Conservation (phyloP, 352 stramenopile species). For the Nannochloropsis limnetica region DNA sequence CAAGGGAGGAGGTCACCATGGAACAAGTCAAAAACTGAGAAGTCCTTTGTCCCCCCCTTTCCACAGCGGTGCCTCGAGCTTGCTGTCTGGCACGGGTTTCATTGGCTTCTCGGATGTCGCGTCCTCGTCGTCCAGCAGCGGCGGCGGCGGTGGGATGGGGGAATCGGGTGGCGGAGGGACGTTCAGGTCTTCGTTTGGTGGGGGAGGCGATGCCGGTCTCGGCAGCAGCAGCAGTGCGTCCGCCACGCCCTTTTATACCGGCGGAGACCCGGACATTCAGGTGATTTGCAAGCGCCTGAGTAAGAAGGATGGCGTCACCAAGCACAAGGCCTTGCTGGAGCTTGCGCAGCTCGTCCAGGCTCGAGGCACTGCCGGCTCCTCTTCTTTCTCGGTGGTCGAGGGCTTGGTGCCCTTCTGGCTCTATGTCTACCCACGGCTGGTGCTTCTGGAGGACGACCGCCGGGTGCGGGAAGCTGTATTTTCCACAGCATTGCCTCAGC, state of each 20-base stretch:
- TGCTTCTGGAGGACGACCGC: not conserved
- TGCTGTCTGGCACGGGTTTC: not conserved
- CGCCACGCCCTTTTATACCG: slow-evolving; percentile 4
- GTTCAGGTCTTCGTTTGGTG: not conserved
- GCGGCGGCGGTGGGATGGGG: not conserved
- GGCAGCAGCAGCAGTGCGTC: not conserved
- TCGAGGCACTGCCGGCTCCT: not conserved
- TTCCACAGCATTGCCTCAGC: not conserved
- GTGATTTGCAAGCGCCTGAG: slow-evolving; percentile 28
- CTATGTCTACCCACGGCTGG: slow-evolving; percentile 10
- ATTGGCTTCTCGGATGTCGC: slow-evolving; percentile 1
- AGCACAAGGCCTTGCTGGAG: slow-evolving; percentile 7
- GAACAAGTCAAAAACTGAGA: not conserved
- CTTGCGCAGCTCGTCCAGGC: not conserved
- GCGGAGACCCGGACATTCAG: not conserved
- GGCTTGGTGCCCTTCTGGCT: not conserved
- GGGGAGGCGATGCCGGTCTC: not conserved
- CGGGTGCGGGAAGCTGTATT: not conserved
- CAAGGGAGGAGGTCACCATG: not conserved
- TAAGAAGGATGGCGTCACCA: not conserved
- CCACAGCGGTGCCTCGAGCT: not conserved
- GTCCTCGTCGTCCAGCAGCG: not conserved
- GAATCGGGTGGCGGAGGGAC: not conserved
- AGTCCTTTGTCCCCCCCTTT: not conserved
- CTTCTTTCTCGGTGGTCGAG: not conserved